Conservation (phyloP, 2,329 filamentous ascomycete species). For the Knufia fluminis region DNA sequence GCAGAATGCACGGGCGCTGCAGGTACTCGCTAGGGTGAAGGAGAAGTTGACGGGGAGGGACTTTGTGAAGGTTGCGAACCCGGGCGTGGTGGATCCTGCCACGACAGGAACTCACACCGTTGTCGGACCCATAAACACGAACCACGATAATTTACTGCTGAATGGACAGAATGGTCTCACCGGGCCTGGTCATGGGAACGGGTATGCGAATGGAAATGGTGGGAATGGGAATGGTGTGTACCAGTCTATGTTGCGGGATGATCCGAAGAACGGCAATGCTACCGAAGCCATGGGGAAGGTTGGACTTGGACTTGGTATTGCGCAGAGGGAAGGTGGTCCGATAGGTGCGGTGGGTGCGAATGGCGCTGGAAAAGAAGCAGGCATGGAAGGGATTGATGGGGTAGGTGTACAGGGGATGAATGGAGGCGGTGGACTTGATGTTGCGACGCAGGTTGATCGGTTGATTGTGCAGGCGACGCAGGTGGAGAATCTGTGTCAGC, state of each 20-base stretch:
- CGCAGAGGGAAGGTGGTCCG: too few relatives aligned
- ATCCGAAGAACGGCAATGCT: conserved; percentile 7
- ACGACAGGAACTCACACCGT: conserved; percentile 7
- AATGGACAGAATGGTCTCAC: background rate
- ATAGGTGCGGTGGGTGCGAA: too few relatives aligned
- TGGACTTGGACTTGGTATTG: background rate
- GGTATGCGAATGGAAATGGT: background rate
- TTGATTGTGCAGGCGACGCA: conserved; percentile 92
- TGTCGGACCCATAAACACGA: conserved; percentile 7
- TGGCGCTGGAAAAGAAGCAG: too few relatives aligned
- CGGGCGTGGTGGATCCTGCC: background rate
- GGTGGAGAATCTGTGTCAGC: conserved; percentile 93
- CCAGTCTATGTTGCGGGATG: conserved; percentile 4
- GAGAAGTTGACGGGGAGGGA: conserved; percentile 93
- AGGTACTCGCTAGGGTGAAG: conserved; percentile 82
- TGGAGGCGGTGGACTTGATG: conserved; percentile 52
- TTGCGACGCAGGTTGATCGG: conserved; percentile 85
- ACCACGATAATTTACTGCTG: conserved; percentile 5
- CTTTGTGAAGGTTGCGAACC: conserved; percentile 60
- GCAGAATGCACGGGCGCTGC: conserved; percentile 85
- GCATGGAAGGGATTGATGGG: background rate
- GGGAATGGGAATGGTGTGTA: conserved; percentile 1
- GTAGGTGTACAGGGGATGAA: background rate
- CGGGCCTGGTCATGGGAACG: background rate
- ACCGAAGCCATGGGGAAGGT: background rate